Base-by-base conservation (phyloP, 805 yeast genomes). In the Pichia exigua region DNA sequence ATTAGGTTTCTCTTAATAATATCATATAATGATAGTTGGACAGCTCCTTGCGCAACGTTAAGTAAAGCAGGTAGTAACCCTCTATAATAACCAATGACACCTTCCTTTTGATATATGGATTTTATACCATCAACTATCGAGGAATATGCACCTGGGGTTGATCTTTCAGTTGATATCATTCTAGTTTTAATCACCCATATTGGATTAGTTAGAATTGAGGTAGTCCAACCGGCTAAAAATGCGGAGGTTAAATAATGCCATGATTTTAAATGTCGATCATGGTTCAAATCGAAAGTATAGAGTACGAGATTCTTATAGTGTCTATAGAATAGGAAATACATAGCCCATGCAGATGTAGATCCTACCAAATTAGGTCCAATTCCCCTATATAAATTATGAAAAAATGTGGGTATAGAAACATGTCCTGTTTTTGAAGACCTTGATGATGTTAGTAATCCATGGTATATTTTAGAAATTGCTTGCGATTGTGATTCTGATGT, bases 101-200 rank as follows among this genome's bases (percentile, higher is more conserved):
- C 95, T 54, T 82, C 86, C 1, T 64, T 61, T 0, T 42, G 42
- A 61, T 75, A 77, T 0, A 88, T 74, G 24, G 70, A 64, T 15
- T 47, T 51, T 0, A 81, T 60, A 1, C 95, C 95, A 53, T 81
- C 79, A 20, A 61, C 12, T 8, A 83, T 67, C 0, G 88, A 79
- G 11, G 66, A 65, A 61, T 89, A 88, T 0, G 87, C 83, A 17
- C 75, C 75, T 0, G 73, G 71, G 0, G 69, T 58, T 1, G 54
- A 54, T 40, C 69, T 67, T 2, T 77, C 67, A 2, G 79, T 77
- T 20, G 90, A 81, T 60, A 91, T 74, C 57, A 92, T 84, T 55
- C 98, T 74, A 0, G 99, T 94, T 66, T 94, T 94, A 20, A 94
- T 65, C 1, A 94, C 96, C 99, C 99, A 92, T 12, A 92, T 77